phyloP scores from a whole-genome alignment of 306 rosid species.

The Arachis hypogaea region DNA sequence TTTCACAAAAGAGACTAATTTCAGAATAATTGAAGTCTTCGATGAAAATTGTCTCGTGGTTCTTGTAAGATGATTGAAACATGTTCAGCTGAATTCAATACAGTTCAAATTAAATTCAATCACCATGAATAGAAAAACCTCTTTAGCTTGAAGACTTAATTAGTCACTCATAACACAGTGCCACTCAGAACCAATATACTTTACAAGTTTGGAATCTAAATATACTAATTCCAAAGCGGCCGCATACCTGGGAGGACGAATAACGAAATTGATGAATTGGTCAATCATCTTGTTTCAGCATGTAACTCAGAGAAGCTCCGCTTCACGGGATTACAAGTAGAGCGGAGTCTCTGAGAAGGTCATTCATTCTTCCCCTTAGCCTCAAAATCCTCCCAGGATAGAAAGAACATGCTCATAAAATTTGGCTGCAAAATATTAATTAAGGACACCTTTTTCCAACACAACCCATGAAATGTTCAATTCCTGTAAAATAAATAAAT shows the following conservation, averaged over 20 bases:
- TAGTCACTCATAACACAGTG: background rate
- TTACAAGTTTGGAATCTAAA: slow-evolving; percentile 31
- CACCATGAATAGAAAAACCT: slow-evolving; percentile 33
- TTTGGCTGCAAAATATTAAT: slow-evolving; percentile 15
- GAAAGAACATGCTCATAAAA: slow-evolving; percentile 32
- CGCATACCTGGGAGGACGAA: slow-evolving; percentile 95
- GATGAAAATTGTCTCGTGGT: slow-evolving; percentile 4
- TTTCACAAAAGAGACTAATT: slow-evolving; percentile 2
- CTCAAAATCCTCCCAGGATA: slow-evolving; percentile 28
- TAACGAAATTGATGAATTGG: slow-evolving; percentile 87
- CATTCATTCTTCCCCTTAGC: slow-evolving; percentile 37
- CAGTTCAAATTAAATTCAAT: background rate
- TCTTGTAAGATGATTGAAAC: slow-evolving; percentile 24
- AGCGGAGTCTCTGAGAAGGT: slow-evolving; percentile 46
- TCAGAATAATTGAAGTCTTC: slow-evolving; percentile 19
- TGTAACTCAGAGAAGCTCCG: slow-evolving; percentile 51
- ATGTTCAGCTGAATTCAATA: slow-evolving; percentile 18
- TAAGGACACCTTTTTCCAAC: slow-evolving; percentile 26
- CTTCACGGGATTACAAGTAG: slow-evolving; percentile 50
- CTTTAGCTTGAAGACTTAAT: slow-evolving; percentile 25
- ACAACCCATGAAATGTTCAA: slow-evolving; percentile 34
- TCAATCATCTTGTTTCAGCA: slow-evolving; percentile 75
- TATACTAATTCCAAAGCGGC: background rate
- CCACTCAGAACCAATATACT: background rate
- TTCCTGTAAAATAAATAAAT: slow-evolving; percentile 24